phyloP scores from a whole-genome alignment of 108 stramenopile genomes.

The Stephanodiscus triporus region DNA sequence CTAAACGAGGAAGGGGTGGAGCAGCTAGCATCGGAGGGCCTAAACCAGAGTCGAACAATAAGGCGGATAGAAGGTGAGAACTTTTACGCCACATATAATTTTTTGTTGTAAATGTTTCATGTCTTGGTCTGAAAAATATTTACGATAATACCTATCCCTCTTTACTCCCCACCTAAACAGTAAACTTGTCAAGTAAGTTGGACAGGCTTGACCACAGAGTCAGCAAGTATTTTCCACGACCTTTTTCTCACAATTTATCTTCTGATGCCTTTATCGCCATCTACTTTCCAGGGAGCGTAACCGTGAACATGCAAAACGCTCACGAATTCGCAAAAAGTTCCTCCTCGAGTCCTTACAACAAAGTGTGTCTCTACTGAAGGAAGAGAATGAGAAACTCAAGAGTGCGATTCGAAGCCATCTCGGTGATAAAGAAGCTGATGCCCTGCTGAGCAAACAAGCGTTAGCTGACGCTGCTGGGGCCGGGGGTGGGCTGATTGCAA shows the following conservation, averaged over 20 bases:
- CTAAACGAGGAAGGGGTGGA: slow-evolving; percentile 33
- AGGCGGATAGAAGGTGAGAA: slow-evolving; percentile 74
- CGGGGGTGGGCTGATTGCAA: slow-evolving; percentile 72
- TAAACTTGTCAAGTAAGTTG: slow-evolving; percentile 52
- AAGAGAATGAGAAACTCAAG: slow-evolving; percentile 88
- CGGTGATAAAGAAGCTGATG: slow-evolving; percentile 67
- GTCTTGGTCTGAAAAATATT: neutral
- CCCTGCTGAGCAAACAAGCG: slow-evolving; percentile 56
- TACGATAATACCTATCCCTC: slow-evolving; percentile 12
- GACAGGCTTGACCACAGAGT: neutral
- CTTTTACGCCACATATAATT: neutral
- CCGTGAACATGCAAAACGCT: slow-evolving; percentile 93
- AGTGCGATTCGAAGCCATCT: slow-evolving; percentile 70
- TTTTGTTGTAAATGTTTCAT: slow-evolving; percentile 1
- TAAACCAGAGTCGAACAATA: slow-evolving; percentile 62
- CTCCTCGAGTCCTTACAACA: slow-evolving; percentile 94
- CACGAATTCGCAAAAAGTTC: slow-evolving; percentile 96
- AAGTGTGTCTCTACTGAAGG: slow-evolving; percentile 76
- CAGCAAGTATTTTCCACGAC: neutral
- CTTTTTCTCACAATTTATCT: neutral
- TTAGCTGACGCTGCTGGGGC: slow-evolving; percentile 49
- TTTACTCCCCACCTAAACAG: slow-evolving; percentile 23
- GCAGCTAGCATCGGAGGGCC: slow-evolving; percentile 13
- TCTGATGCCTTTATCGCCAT: neutral
- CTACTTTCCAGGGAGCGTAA: slow-evolving; percentile 75